These are phyloP conservation scores for Fusarium drepaniforme DNA, from an alignment of 2,329 filamentous ascomycete species.

Conservation along the genomic window DNA sequence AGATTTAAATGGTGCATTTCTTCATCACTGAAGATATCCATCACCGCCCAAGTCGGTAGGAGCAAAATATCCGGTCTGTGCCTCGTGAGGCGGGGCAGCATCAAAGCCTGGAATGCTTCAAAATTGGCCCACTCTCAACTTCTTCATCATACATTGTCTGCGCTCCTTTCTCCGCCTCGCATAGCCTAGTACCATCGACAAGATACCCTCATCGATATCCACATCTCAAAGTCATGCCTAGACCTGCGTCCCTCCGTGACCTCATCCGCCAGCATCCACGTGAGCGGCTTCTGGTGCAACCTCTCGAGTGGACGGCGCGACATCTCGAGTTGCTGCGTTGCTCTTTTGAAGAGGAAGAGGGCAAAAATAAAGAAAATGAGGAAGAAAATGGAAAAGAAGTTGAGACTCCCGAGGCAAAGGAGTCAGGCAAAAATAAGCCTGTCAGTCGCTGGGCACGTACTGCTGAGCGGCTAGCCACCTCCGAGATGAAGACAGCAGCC, in stretches of 20 bases:
- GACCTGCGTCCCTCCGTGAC: constrained; percentile 23
- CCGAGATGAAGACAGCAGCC: constrained; percentile 36
- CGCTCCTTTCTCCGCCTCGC: not conserved
- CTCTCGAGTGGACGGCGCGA: constrained; percentile 36
- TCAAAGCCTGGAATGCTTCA: not conserved
- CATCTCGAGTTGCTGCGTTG: constrained; percentile 36
- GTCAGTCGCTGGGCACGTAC: constrained; percentile 23
- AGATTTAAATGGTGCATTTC: not conserved
- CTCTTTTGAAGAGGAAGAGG: constrained; percentile 22
- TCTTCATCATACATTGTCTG: not conserved
- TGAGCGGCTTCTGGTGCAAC: constrained; percentile 42
- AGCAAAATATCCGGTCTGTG: not conserved
- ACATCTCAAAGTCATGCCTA: not conserved
- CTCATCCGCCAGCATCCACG: constrained; percentile 40
- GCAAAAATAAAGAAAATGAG: rapidly evolving
- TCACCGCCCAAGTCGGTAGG: not conserved
- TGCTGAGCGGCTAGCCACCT: constrained; percentile 35
- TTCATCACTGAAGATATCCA: not conserved
- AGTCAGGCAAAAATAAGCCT: constrained; percentile 6
- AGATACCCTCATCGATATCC: not conserved
- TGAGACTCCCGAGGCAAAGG: not conserved
- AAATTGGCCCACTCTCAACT: not conserved
- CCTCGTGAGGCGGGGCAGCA: not conserved
- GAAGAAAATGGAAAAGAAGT: not conserved
- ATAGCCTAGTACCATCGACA: not conserved